Evolutionary conservation across 352 stramenopile genomes (phyloP).

Genomic region (Phytophthora melonis): DNA sequence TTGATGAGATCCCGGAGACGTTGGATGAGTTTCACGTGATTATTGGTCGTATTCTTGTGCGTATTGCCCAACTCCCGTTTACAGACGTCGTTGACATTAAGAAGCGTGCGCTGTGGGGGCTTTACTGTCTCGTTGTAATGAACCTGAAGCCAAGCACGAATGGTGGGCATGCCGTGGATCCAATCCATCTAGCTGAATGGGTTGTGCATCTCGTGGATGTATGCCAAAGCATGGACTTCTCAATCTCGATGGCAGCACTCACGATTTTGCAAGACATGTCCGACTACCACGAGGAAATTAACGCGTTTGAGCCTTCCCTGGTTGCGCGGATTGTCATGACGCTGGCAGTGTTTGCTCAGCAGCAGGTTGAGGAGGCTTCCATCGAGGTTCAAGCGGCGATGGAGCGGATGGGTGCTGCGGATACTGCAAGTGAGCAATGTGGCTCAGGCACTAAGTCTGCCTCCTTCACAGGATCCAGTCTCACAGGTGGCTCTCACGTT

Average conservation of each 20-base stretch:
- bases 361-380: slow-evolving; percentile 89
- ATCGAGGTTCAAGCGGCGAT: slow-evolving; percentile 88
- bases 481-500: slow-evolving; percentile 30
- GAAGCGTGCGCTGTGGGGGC: slow-evolving; percentile 80
- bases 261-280: slow-evolving; percentile 84
- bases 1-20: slow-evolving; percentile 76
- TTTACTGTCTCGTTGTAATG: slow-evolving; percentile 82
- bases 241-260: slow-evolving; percentile 81
- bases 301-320: slow-evolving; percentile 70
- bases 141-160: slow-evolving; percentile 56
- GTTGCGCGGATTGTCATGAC: slow-evolving; percentile 90
- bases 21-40: slow-evolving; percentile 80
- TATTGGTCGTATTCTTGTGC: slow-evolving; percentile 74
- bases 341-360: slow-evolving; percentile 84
- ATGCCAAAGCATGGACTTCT: slow-evolving; percentile 78
- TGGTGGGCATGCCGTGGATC: slow-evolving; percentile 45
- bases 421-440: slow-evolving; percentile 25
- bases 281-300: slow-evolving; percentile 78
- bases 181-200: slow-evolving; percentile 71
- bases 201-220: slow-evolving; percentile 85
- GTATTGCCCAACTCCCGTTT: slow-evolving; percentile 79
- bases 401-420: slow-evolving; percentile 51
- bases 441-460: slow-evolving; percentile 36
- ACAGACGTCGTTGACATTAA: slow-evolving; percentile 83
- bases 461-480: slow-evolving; percentile 42